These are phyloP conservation scores for Pseudogymnoascus sp. DNA, from an alignment of 2,329 filamentous ascomycete genomes.

Conservation along the genomic window DNA sequence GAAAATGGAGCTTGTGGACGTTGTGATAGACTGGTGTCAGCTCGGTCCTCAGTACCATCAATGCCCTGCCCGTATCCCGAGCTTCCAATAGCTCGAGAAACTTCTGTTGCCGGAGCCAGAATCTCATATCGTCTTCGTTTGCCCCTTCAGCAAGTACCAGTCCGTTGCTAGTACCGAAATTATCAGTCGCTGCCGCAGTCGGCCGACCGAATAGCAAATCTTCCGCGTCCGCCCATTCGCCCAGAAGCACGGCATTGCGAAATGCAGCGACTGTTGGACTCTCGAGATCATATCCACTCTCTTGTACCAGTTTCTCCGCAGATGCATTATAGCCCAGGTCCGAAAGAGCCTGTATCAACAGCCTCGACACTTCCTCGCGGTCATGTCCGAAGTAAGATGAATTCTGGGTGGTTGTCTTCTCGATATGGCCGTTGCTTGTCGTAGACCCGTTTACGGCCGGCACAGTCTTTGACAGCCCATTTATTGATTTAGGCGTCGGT, in stretches of 20 bases:
- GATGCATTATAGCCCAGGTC: slow-evolving; percentile 81
- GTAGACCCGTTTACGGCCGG: slow-evolving; percentile 49
- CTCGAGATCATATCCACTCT: slow-evolving; percentile 85
- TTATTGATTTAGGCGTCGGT: slow-evolving; percentile 33
- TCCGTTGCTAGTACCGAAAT: slow-evolving; percentile 25
- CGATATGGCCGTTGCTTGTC: slow-evolving; percentile 24
- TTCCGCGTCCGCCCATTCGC: slow-evolving; percentile 82
- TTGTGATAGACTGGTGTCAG: slow-evolving; percentile 80
- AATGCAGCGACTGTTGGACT: slow-evolving; percentile 81
- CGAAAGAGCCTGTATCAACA: slow-evolving; percentile 81
- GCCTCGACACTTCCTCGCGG: slow-evolving; percentile 84
- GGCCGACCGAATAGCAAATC: slow-evolving; percentile 56
- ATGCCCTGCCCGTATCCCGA: slow-evolving; percentile 62
- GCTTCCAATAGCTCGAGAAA: slow-evolving; percentile 83
- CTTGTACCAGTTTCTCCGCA: slow-evolving; percentile 64
- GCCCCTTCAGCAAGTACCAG: slow-evolving; percentile 69
- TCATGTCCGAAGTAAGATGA: slow-evolving; percentile 71
- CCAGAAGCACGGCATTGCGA: slow-evolving; percentile 67
- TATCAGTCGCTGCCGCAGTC: neutral
- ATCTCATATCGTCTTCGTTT: slow-evolving; percentile 72
- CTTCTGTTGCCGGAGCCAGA: slow-evolving; percentile 86
- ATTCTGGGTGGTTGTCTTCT: slow-evolving; percentile 16
- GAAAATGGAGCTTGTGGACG: slow-evolving; percentile 65
- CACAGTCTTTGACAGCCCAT: slow-evolving; percentile 41
- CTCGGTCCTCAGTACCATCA: slow-evolving; percentile 79